A percentile compares a stretch with the other conserved stretches of the same genome.
phyloP scores from a whole-genome alignment of 768 basidiomycete genomes.

The Tylopilus intermedius region DNA sequence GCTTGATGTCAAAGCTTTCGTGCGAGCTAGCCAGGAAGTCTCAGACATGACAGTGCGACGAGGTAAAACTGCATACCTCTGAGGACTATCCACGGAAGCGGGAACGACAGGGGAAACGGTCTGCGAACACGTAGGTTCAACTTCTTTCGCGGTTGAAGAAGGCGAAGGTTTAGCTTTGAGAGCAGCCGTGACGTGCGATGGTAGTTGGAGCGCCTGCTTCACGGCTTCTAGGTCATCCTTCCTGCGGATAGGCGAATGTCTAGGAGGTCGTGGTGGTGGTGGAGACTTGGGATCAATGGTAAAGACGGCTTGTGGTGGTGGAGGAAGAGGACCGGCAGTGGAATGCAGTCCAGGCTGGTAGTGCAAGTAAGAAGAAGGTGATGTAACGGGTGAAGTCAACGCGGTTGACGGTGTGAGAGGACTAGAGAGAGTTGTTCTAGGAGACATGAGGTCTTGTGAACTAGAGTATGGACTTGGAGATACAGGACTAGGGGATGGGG shows the following conservation, averaged over 20 bases:
- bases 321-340: constrained; percentile 69
- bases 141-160: constrained; percentile 15
- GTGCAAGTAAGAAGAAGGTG: constrained; percentile 43
- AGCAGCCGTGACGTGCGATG: constrained; percentile 47
- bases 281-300: constrained; percentile 43
- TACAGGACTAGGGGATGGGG: constrained; percentile 26
- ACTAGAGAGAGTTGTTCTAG: constrained; percentile 20
- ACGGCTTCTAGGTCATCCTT: constrained; percentile 51
- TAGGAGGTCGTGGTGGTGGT: constrained; percentile 57
- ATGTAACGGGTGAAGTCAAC: constrained; percentile 25
- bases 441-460: constrained; percentile 27
- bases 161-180: constrained; percentile 27
- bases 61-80: constrained; percentile 16
- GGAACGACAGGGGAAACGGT: not conserved
- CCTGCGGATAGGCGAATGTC: constrained; percentile 50
- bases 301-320: constrained; percentile 57
- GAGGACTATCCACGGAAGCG: constrained; percentile 8
- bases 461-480: constrained; percentile 25
- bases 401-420: constrained; percentile 26
- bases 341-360: constrained; percentile 68
- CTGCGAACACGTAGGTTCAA: constrained; percentile 27
- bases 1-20: constrained; percentile 22
- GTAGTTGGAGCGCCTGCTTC: constrained; percentile 56
- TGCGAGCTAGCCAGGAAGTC: constrained; percentile 10
- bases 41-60: not conserved